These are phyloP conservation scores for Sclerotiophoma versabilis DNA, from an alignment of 2,329 filamentous ascomycete genomes.

Conservation along the genomic window DNA sequence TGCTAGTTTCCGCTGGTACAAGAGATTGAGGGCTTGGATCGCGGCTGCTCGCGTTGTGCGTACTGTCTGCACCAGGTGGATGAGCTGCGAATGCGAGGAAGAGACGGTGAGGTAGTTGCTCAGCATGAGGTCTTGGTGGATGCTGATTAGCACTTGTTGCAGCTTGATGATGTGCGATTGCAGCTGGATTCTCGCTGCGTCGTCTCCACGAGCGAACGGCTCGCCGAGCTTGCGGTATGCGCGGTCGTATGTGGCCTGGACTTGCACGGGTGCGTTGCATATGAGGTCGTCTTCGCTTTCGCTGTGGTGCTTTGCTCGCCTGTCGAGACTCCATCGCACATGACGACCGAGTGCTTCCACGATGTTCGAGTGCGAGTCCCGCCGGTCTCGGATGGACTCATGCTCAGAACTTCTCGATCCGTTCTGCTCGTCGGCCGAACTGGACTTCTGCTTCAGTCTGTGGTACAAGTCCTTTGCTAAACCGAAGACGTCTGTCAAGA, in stretches of 20 bases:
- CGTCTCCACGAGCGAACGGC: conserved; percentile 41
- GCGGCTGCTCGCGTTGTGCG: conserved; percentile 36
- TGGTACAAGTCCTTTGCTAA: conserved; percentile 42
- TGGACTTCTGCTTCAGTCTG: conserved; percentile 36
- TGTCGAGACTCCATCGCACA: conserved; percentile 21
- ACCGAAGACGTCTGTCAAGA: conserved; percentile 39
- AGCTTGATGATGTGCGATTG: conserved; percentile 44
- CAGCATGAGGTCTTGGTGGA: conserved; percentile 38
- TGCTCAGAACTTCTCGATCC: conserved; percentile 1
- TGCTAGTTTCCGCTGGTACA: conserved; percentile 39
- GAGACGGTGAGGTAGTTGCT: conserved; percentile 32
- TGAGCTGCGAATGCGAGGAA: conserved; percentile 38
- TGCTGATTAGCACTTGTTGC: conserved; percentile 38
- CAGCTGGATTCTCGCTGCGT: conserved; percentile 40
- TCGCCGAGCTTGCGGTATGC: conserved; percentile 40
- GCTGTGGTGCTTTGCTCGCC: conserved; percentile 22
- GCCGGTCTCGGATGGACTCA: conserved; percentile 13
- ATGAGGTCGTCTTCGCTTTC: conserved; percentile 43
- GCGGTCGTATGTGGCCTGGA: conserved; percentile 39
- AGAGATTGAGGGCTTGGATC: conserved; percentile 37
- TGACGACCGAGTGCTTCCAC: conserved; percentile 17
- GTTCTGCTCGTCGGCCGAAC: conserved; percentile 24
- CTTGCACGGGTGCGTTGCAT: conserved; percentile 29
- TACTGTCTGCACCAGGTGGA: conserved; percentile 36
- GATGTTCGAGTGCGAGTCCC: conserved; percentile 27